Percentiles rank a stretch among this genome's conserved stretches.
These are phyloP conservation scores for Vaccinium darrowii DNA, from an alignment of 148 eudicot species.

Conservation along the genomic window DNA sequence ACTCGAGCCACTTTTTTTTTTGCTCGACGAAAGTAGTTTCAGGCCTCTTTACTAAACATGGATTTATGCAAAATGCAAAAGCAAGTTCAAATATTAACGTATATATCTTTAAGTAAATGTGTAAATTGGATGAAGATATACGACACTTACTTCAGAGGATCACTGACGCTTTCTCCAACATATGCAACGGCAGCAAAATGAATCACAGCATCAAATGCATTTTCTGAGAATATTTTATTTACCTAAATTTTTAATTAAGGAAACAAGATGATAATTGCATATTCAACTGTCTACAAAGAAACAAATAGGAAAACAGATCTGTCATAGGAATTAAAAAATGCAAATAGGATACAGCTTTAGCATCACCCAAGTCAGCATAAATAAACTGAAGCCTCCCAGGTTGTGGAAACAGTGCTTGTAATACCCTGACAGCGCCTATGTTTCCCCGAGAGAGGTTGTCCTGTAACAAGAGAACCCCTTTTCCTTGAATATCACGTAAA, in stretches of 20 bases:
- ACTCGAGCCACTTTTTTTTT: neutral
- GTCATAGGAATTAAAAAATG: neutral
- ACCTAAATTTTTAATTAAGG: constrained; percentile 30
- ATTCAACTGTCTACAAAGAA: neutral
- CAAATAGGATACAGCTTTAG: constrained; percentile 58
- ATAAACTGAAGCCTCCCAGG: constrained; percentile 82
- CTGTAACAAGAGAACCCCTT: constrained; percentile 29
- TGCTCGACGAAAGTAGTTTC: neutral
- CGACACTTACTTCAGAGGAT: constrained; percentile 68
- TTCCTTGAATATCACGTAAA: neutral
- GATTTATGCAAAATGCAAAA: neutral
- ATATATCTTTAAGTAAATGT: neutral
- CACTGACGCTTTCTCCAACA: constrained; percentile 93
- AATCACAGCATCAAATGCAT: constrained; percentile 94
- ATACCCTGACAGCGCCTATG: constrained; percentile 67
- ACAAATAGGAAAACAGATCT: neutral
- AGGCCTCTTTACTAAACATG: neutral
- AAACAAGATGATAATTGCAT: neutral
- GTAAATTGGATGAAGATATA: neutral
- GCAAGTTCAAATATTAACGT: neutral
- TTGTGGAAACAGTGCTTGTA: constrained; percentile 70
- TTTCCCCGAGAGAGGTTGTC: constrained; percentile 94
- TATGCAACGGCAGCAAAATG: constrained; percentile 97
- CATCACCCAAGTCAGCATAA: constrained; percentile 81
- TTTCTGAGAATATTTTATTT: constrained; percentile 69